Evolutionary conservation across 1,139 yeast genomes (phyloP), one percentile per base, ranked within the genome.

Genomic region (Candida pseudoviswanathii): DNA sequence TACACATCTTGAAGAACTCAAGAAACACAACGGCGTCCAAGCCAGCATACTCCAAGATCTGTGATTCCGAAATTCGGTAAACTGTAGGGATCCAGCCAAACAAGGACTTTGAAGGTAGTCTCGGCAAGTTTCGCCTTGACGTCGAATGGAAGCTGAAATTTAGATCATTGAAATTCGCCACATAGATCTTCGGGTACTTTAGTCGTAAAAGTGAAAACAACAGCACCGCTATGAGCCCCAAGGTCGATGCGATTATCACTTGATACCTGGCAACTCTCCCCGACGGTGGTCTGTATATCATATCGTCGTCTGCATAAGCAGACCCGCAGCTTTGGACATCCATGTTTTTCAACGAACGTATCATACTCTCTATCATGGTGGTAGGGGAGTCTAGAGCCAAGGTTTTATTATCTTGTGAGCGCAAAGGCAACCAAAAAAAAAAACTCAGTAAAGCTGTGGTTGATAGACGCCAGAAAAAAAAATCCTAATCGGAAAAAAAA

Each of bases 21-120:
- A 89, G 70, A 60, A 86, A 89, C 48, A 92, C 97, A 67, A 81
- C 91, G 0, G 98, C 97, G 68, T 94, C 99, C 41, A 94, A 71
- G 0, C 99, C 99, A 1, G 97, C 97, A 62, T 86, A 86, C 53
- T 89, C 92, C 48, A 94, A 73, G 1, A 94, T 82, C 56, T 91
- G 90, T 33, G 81, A 79, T 59, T 94, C 98, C 26, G 78, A 76
- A 16, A 91, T 82, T 16, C 67, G 68, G 63, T 81, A 82, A 16
- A 92, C 70, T 0, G 83, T 80, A 1, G 84, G 79, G 5, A 92
- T 73, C 97, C 97, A 92, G 1, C 94, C 90, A 59, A 91, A 85
- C 24, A 88, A 62, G 4, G 89, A 77, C 44, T 58, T 65, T 43
- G 57, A 49, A 24, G 77, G 80, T 39, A 71, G 60, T 50, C 59